Evolutionary conservation across 768 basidiomycete species (phyloP), one percentile per base, ranked within the genome.

Genomic region (Russula lepida): DNA sequence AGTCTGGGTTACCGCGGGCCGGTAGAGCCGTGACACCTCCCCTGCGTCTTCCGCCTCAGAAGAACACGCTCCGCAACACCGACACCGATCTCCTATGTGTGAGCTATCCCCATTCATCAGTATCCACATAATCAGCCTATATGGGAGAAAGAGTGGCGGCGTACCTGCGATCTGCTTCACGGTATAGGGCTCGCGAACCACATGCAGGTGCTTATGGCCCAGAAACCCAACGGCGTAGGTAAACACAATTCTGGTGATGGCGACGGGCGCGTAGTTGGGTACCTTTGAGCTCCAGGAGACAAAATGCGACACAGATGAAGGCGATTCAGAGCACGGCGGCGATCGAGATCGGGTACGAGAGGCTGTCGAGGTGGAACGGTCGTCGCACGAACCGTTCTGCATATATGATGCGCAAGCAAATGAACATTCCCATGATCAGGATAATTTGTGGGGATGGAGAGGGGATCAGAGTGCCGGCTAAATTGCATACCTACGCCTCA

Each of bases 171-270:
- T 84, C 69, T 85, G 85, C 71, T 79, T 80, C n/a, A n/a, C n/a
- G n/a, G n/a, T 15, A 86, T 72, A 9, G 88, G 88, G 0, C 88
- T 87, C 0, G 73, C 78, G 69, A 88, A 90, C 84, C 84, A 88
- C 67, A 80, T 84, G 54, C 86, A 74, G 11, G 88, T 88, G 68
- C 82, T 84, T 56, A 86, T 19, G 6, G 86, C 47, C 88, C 88
- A 90, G 67, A 84, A 84, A 84, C 1, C 80, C 80, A 23, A 85
- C 68, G 57, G 82, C 79, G 71, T 86, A 88, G 2, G 72, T 60
- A 4, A 86, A 68, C 12, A 90, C 84, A 64, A 89, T 85, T 0
- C 83, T 86, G 25, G 89, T 84, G 25, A 89, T 84, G 1, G 87
- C 88, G 12, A 89, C 88, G 44, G 84, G 78, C 0, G 88, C 72